Evolutionary conservation across 352 stramenopile species (phyloP).

Genomic region (Globisporangium solare): DNA sequence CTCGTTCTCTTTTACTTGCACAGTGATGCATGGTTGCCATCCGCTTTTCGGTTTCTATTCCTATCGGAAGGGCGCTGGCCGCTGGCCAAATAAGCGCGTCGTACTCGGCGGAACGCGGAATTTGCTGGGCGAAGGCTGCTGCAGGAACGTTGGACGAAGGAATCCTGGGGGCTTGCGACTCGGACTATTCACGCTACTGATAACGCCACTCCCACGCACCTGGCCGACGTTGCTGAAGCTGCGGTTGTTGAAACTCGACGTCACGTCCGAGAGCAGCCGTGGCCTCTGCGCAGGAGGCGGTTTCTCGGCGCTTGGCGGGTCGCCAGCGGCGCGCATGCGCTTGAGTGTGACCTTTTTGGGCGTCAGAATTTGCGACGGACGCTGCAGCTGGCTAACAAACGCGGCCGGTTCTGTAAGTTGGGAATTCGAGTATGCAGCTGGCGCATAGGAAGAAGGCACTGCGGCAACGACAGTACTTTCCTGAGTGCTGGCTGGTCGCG

Average conservation of each 20-base stretch:
- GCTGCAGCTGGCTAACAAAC: conserved; percentile 37
- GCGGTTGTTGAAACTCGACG: conserved; percentile 18
- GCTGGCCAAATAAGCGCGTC: conserved; percentile 40
- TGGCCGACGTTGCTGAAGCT: conserved; percentile 17
- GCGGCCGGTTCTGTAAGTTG: conserved; percentile 9
- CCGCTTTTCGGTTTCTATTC: conserved; percentile 2
- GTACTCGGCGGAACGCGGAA: conserved; percentile 37
- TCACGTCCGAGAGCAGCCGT: conserved; percentile 28
- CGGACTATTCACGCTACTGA: conserved; percentile 14
- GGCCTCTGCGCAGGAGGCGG: conserved; percentile 37
- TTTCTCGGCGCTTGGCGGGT: conserved; percentile 43
- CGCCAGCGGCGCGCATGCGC: conserved; percentile 35
- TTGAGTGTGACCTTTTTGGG: conserved; percentile 61
- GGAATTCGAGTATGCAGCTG: neutral
- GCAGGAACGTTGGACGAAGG: conserved; percentile 4
- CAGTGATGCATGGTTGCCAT: neutral
- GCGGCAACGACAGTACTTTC: too few species aligned
- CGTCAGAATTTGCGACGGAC: conserved; percentile 38
- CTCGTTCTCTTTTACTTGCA: conserved; percentile 1
- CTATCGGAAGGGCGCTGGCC: conserved; percentile 28
- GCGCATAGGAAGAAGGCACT: neutral
- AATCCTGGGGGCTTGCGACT: conserved; percentile 10
- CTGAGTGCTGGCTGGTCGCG: too few species aligned
- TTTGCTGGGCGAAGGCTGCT: conserved; percentile 44
- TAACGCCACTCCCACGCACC: conserved; percentile 3